Conservation (phyloP, 23 red algal genomes). For the Agarophyton chilense region DNA sequence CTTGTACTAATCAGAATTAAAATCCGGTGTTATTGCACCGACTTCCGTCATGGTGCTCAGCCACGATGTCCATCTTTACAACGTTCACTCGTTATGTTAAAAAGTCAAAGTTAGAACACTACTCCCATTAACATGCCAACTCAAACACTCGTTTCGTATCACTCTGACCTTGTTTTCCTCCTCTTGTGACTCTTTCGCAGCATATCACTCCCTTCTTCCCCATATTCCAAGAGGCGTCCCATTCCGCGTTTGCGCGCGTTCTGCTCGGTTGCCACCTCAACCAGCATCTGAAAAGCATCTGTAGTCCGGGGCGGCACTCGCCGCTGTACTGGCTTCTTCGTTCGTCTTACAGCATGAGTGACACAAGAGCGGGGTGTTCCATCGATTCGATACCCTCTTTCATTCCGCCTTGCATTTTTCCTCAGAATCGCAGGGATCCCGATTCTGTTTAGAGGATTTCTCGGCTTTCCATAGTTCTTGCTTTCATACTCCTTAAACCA, state of each 20-base stretch:
- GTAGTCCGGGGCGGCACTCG: conserved; percentile 4
- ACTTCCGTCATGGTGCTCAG: too few species aligned
- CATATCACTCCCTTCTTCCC: background rate
- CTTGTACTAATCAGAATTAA: conserved; percentile 7
- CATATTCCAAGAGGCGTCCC: background rate
- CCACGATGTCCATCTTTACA: background rate
- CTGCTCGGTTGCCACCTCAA: conserved; percentile 12
- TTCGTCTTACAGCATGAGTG: background rate
- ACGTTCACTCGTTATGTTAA: background rate
- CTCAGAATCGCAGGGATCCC: conserved; percentile 49
- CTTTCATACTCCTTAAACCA: conserved; percentile 19
- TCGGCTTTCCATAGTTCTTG: background rate
- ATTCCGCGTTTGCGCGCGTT: background rate
- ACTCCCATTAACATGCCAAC: too few species aligned
- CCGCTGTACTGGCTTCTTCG: background rate
- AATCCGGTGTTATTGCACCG: too few species aligned
- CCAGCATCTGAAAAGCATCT: conserved; percentile 23
- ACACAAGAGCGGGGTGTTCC: conserved; percentile 14
- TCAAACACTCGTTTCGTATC: too few species aligned
- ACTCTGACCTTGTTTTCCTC: background rate
- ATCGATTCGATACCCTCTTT: conserved; percentile 53
- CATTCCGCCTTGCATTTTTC: conserved; percentile 23
- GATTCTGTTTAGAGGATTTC: conserved; percentile 13
- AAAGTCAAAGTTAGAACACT: conserved; percentile 34
- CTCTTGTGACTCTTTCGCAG: background rate